These are phyloP conservation scores for Fusarium brachygibbosum DNA, from an alignment of 2,329 filamentous ascomycete species.

Conservation along the genomic window DNA sequence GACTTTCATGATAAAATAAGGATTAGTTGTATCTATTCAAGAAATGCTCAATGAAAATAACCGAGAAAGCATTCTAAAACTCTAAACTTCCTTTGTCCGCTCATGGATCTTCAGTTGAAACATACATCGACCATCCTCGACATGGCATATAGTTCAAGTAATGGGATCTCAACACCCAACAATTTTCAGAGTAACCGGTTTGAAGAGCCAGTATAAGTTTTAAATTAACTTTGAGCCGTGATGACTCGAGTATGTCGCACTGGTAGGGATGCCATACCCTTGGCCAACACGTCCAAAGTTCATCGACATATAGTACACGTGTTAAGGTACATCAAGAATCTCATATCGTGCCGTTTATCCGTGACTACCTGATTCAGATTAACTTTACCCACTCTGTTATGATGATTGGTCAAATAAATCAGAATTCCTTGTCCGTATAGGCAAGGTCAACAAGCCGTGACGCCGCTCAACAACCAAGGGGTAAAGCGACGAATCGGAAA, in stretches of 20 bases:
- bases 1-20: background rate
- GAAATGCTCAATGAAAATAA: background rate
- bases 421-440: background rate
- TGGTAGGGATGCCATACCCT: background rate
- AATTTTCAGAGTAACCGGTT: background rate
- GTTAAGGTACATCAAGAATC: background rate
- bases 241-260: background rate
- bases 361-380: background rate
- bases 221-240: background rate
- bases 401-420: slow-evolving; percentile 42
- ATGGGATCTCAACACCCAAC: background rate
- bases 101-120: background rate
- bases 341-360: background rate
- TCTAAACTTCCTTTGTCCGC: background rate
- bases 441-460: background rate
- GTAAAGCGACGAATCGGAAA: background rate
- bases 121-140: background rate
- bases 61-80: background rate
- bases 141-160: background rate
- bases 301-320: background rate
- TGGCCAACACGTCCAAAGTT: background rate
- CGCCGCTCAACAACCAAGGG: background rate
- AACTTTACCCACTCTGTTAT: background rate
- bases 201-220: background rate
- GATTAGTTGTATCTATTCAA: background rate